Base-by-base conservation (phyloP, 805 yeast species). In the Yarrowia sp. region DNA sequence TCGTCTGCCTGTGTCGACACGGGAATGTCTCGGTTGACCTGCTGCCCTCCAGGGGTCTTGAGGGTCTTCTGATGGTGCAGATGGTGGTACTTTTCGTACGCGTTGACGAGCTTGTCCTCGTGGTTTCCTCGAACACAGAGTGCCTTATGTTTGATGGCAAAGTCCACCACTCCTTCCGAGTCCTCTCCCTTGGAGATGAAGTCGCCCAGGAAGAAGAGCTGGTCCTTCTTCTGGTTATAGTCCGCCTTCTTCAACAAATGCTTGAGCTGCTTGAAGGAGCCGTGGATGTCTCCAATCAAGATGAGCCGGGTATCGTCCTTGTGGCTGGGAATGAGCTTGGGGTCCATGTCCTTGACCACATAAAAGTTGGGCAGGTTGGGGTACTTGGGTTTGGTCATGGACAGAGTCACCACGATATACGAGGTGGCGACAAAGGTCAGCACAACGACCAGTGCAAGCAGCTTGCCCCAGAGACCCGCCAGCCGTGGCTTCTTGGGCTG, bases 41-140 rank as follows among this genome's bases (percentile, higher is more conserved):
- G 52, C 49, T 58, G 19, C 71, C 71, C 43, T 16, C 32, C 45
- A 19, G 48, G 36, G 75, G 75, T 26, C 72, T 64, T 49, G 46
- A 74, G 22, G 64, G 69, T 45, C 55, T 59, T 26, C 69, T 68
- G 52, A 32, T 55, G 45, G 38, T 50, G 36, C 71, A 70, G 14
- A 75, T 76, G 56, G 77, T 87, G 92, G 73, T 80, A 83, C 70
- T 79, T 85, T 32, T 88, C 86, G 74, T 91, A 91, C 74, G 87
- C 79, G 68, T 86, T 83, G 72, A 93, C 75, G 11, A 89, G 84
- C 70, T 87, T 87, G 70, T 88, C 82, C 77, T 93, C 98, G 77
- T 94, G 97, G 79, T 93, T 93, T 0, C 98, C 98, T 70, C 95
- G 79, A 2, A 93, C 86, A 75, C 97, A 92, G 67, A 85, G 87